A percentile compares a stretch with the other conserved stretches of the same genome.
Conservation (phyloP, 2,329 filamentous ascomycete genomes). For the Penicillium sp. region DNA sequence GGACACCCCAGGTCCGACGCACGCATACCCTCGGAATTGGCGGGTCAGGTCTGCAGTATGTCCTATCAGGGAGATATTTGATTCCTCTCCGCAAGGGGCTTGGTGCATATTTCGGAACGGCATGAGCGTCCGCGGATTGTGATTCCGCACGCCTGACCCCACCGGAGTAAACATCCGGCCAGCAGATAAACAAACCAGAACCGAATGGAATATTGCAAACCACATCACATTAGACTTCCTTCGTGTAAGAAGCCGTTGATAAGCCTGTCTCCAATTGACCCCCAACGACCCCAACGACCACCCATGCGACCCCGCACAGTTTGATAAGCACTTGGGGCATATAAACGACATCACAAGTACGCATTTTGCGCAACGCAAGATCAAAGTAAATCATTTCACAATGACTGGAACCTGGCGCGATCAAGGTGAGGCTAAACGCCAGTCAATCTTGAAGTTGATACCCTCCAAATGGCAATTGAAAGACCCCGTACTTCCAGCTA, state of each 20-base stretch:
- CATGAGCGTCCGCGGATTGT: no score
- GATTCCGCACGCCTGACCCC: no score
- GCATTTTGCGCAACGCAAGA: not conserved
- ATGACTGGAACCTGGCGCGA: constrained; percentile 51
- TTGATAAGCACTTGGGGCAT: not conserved
- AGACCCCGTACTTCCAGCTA: constrained; percentile 48
- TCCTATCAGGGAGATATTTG: no score
- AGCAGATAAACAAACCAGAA: no score
- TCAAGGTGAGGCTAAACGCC: constrained; percentile 55
- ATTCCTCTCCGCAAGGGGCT: no score
- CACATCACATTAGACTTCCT: not conserved
- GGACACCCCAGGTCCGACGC: no score
- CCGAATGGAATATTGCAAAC: not conserved
- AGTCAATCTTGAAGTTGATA: constrained; percentile 56
- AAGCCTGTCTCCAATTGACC: constrained; percentile 9
- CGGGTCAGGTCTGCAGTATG: no score
- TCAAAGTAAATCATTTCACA: not conserved
- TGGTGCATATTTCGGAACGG: no score
- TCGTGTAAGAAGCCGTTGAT: not conserved
- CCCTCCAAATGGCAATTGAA: constrained; percentile 59
- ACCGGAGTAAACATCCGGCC: no score
- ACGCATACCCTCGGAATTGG: no score
- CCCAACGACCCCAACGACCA: constrained; percentile 14
- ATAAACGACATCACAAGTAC: not conserved
- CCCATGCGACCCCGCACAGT: constrained; percentile 7